These are phyloP conservation scores for Hymenoscyphus fructigenus DNA, from an alignment of 2,329 filamentous ascomycete species.

Conservation along the genomic window DNA sequence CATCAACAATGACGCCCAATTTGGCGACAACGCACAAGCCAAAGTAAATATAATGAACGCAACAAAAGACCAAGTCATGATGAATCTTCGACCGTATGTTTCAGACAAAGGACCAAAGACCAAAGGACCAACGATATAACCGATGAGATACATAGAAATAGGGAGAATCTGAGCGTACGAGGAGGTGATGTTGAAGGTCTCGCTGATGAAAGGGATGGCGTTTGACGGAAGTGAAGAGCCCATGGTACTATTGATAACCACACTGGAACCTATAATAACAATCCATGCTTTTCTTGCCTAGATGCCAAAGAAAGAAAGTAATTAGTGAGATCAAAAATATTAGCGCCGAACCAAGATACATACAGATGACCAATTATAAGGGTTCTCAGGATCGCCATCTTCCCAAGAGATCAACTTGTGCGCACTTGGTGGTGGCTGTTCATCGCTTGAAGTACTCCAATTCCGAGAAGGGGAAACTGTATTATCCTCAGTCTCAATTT, in stretches of 20 bases:
- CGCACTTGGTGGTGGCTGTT: not conserved
- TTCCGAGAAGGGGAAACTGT: constrained; percentile 28
- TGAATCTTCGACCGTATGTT: constrained; percentile 58
- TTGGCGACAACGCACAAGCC: constrained; percentile 61
- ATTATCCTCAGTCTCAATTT: constrained; percentile 44
- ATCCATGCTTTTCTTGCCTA: constrained; percentile 56
- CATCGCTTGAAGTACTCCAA: constrained; percentile 26
- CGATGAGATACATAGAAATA: constrained; percentile 63
- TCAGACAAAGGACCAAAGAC: constrained; percentile 67
- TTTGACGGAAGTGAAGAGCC: constrained; percentile 64
- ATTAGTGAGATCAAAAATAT: not conserved
- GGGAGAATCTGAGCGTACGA: constrained; percentile 46
- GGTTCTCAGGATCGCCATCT: constrained; percentile 33
- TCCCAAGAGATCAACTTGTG: constrained; percentile 33
- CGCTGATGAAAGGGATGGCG: constrained; percentile 56
- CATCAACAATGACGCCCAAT: constrained; percentile 61
- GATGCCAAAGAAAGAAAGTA: not conserved
- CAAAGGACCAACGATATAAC: constrained; percentile 57
- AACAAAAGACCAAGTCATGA: constrained; percentile 64
- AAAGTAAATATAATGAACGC: constrained; percentile 67
- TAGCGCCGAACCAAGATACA: not conserved
- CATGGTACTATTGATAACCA: constrained; percentile 68
- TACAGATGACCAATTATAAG: constrained; percentile 35
- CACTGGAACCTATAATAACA: constrained; percentile 53
- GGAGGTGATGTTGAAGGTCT: constrained; percentile 55